Evolutionary conservation across 1,284 basidiomycete genomes (phyloP).

Genomic region (Ustilago vetiveriae): DNA sequence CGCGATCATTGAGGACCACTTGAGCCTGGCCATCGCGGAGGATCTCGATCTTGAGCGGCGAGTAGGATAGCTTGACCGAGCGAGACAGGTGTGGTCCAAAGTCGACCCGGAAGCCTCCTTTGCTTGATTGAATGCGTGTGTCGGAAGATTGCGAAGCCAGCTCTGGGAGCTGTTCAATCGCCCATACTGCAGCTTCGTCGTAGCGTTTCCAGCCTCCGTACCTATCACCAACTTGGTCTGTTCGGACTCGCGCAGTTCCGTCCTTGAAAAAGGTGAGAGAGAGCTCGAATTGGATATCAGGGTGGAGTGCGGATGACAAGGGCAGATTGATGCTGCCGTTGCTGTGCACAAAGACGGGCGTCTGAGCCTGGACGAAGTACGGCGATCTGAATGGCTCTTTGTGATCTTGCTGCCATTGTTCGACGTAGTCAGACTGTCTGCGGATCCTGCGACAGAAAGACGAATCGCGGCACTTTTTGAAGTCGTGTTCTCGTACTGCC

Average conservation of each 20-base stretch:
- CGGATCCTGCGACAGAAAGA: slow-evolving; percentile 65
- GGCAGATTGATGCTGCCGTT: slow-evolving; percentile 41
- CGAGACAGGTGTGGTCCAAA: slow-evolving; percentile 44
- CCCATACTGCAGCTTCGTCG: slow-evolving; percentile 60
- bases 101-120: slow-evolving; percentile 29
- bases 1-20: slow-evolving; percentile 86
- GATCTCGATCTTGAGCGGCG: slow-evolving; percentile 68
- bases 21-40: slow-evolving; percentile 78
- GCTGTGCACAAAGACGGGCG: slow-evolving; percentile 23
- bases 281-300: slow-evolving; percentile 58
- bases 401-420: slow-evolving; percentile 39
- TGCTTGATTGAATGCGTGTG: slow-evolving; percentile 13
- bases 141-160: slow-evolving; percentile 29
- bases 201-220: slow-evolving; percentile 61
- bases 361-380: slow-evolving; percentile 39
- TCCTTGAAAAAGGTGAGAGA: slow-evolving; percentile 57
- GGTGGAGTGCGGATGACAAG: slow-evolving; percentile 56
- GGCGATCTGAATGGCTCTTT: slow-evolving; percentile 48
- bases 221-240: slow-evolving; percentile 58
- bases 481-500: slow-evolving; percentile 53
- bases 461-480: slow-evolving; percentile 65
- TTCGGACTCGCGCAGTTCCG: slow-evolving; percentile 58
- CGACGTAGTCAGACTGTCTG: slow-evolving; percentile 54
- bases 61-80: slow-evolving; percentile 45
- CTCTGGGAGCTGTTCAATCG: slow-evolving; percentile 52